A percentile compares a stretch with the other conserved stretches of the same genome.
phyloP scores from a whole-genome alignment of 2,329 filamentous ascomycete genomes.

The Chaetoscypha palmicola region DNA sequence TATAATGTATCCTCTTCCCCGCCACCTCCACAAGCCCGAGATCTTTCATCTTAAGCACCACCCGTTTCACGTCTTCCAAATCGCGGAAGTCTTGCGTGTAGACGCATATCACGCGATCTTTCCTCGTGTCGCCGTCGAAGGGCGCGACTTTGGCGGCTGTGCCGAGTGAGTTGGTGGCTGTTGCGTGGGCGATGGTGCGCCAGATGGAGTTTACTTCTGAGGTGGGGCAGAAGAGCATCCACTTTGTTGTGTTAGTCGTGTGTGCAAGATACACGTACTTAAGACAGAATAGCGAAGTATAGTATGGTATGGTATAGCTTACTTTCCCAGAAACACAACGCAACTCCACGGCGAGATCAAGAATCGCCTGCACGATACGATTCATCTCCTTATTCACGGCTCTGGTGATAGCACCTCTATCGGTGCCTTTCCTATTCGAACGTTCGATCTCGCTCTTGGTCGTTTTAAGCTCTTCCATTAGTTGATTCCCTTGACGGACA shows the following conservation, averaged over 20 bases:
- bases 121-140: slow-evolving; percentile 35
- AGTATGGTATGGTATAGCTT: slow-evolving; percentile 11
- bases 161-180: slow-evolving; percentile 63
- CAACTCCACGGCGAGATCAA: slow-evolving; percentile 51
- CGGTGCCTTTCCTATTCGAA: slow-evolving; percentile 29
- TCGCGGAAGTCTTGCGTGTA: slow-evolving; percentile 73
- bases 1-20: slow-evolving; percentile 64
- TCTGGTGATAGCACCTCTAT: slow-evolving; percentile 17
- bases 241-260: slow-evolving; percentile 38
- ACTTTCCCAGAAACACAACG: slow-evolving; percentile 62
- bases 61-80: slow-evolving; percentile 58
- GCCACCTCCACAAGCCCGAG: slow-evolving; percentile 50
- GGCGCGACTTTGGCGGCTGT: slow-evolving; percentile 67
- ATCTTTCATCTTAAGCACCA: slow-evolving; percentile 55
- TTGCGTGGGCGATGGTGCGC: slow-evolving; percentile 59
- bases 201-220: slow-evolving; percentile 55
- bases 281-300: neutral
- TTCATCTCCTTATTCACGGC: slow-evolving; percentile 31
- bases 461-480: slow-evolving; percentile 31
- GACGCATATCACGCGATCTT: slow-evolving; percentile 60
- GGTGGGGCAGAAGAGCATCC: slow-evolving; percentile 63
- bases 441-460: slow-evolving; percentile 43
- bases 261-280: neutral
- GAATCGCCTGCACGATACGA: slow-evolving; percentile 47
- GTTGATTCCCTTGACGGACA: slow-evolving; percentile 14